Evolutionary conservation across 2,329 filamentous ascomycete species (phyloP).

Genomic region (Beauveria scarabaeidicola): DNA sequence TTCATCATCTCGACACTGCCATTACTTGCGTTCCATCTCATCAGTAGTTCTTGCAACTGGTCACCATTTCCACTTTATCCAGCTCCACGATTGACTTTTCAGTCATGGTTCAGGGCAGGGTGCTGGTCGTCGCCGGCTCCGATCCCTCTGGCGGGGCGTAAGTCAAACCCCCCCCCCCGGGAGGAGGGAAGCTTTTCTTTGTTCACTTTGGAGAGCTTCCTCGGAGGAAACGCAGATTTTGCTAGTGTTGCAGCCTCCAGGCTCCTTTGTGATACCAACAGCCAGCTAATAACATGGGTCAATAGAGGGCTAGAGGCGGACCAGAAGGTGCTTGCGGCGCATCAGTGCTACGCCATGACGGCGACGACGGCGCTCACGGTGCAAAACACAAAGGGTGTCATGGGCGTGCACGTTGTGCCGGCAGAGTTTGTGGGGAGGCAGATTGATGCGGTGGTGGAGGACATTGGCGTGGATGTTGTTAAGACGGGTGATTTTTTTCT

Average conservation of each 20-base stretch:
- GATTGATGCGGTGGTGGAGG: slow-evolving; percentile 74
- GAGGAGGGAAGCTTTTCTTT: no score
- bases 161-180: no score
- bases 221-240: no score
- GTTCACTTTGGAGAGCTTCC: no score
- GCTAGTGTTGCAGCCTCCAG: no score
- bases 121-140: slow-evolving; percentile 79
- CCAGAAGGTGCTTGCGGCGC: slow-evolving; percentile 85
- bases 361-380: slow-evolving; percentile 93
- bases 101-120: slow-evolving; percentile 37
- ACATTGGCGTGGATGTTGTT: slow-evolving; percentile 81
- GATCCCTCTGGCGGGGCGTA: slow-evolving; percentile 86
- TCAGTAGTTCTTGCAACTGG: neutral
- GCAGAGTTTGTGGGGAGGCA: slow-evolving; percentile 73
- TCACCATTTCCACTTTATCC: neutral
- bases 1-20: neutral
- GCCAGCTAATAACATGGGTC: neutral
- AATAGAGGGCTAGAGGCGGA: slow-evolving; percentile 85
- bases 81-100: neutral
- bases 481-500: slow-evolving; percentile 62
- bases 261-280: no score
- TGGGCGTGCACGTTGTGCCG: slow-evolving; percentile 71
- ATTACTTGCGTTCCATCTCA: neutral
- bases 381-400: slow-evolving; percentile 82
- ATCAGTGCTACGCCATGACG: slow-evolving; percentile 93